phyloP scores from a whole-genome alignment of 2,329 filamentous ascomycete genomes.

The Zopfia rhizophila region DNA sequence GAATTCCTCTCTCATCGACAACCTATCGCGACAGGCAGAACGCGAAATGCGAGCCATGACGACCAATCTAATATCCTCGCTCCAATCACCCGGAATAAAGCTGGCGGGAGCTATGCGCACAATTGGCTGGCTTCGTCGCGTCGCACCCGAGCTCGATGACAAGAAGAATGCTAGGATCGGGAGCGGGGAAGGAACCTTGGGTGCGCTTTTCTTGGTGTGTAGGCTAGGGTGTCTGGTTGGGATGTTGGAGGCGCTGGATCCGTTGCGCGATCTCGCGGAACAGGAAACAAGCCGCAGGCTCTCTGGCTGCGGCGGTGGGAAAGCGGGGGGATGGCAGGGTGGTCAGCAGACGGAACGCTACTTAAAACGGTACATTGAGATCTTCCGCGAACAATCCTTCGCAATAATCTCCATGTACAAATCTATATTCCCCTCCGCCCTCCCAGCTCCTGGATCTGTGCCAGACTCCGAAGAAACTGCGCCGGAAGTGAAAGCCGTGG shows the following conservation, averaged over 20 bases:
- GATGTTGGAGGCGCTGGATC: slow-evolving; percentile 85
- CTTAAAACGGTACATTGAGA: slow-evolving; percentile 94
- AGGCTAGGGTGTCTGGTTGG: slow-evolving; percentile 80
- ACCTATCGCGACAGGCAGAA: slow-evolving; percentile 81
- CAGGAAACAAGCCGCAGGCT: slow-evolving; percentile 72
- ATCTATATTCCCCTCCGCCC: slow-evolving; percentile 79
- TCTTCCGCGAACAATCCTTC: slow-evolving; percentile 97
- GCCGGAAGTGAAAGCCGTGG: slow-evolving; percentile 33
- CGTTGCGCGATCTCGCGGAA: slow-evolving; percentile 87
- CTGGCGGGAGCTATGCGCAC: slow-evolving; percentile 90
- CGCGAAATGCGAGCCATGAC: slow-evolving; percentile 90
- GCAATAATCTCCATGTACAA: slow-evolving; percentile 94
- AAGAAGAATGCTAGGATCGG: slow-evolving; percentile 41
- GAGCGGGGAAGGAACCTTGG: slow-evolving; percentile 72
- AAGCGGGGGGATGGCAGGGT: slow-evolving; percentile 67
- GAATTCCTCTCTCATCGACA: slow-evolving; percentile 76
- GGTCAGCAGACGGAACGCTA: slow-evolving; percentile 95
- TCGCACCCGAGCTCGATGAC: slow-evolving; percentile 80
- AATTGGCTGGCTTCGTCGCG: slow-evolving; percentile 87
- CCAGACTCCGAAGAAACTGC: slow-evolving; percentile 31
- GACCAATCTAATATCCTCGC: slow-evolving; percentile 79
- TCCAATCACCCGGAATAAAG: slow-evolving; percentile 83
- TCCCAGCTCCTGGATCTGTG: slow-evolving; percentile 50
- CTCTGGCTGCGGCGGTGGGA: slow-evolving; percentile 41
- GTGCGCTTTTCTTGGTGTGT: slow-evolving; percentile 87